phyloP scores from a whole-genome alignment of 2,329 filamentous ascomycete species.

The Lojkania enalia region DNA sequence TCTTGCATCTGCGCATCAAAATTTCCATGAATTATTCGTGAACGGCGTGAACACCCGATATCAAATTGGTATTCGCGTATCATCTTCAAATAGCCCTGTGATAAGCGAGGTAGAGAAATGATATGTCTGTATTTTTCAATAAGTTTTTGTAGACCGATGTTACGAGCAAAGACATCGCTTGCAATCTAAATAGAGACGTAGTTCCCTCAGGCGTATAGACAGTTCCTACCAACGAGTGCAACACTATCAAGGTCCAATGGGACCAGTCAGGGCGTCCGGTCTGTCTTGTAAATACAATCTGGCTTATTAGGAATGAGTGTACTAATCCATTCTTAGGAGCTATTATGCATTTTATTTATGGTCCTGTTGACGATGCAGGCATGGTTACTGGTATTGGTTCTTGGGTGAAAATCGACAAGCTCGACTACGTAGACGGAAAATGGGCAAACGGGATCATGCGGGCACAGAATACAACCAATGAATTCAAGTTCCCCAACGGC shows the following conservation, averaged over 20 bases:
- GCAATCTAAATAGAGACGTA: slow-evolving; percentile 36
- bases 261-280: slow-evolving; percentile 37
- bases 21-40: slow-evolving; percentile 37
- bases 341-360: slow-evolving; percentile 41
- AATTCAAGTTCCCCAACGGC: slow-evolving; percentile 46
- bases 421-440: slow-evolving; percentile 30
- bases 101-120: no score
- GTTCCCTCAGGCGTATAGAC: slow-evolving; percentile 35
- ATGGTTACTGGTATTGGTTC: slow-evolving; percentile 35
- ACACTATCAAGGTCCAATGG: slow-evolving; percentile 41
- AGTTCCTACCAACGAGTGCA: slow-evolving; percentile 30
- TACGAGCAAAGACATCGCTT: slow-evolving; percentile 37
- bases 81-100: slow-evolving; percentile 39
- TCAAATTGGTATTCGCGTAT: slow-evolving; percentile 41
- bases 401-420: slow-evolving; percentile 46
- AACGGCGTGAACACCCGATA: slow-evolving; percentile 34
- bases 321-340: no score
- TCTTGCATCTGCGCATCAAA: slow-evolving; percentile 38
- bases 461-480: slow-evolving; percentile 41
- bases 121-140: no score
- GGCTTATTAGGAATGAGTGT: no score
- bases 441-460: slow-evolving; percentile 44
- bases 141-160: no score
- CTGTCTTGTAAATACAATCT: no score
- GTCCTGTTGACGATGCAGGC: slow-evolving; percentile 59